These are phyloP conservation scores for Dendrothele bispora DNA, from an alignment of 768 basidiomycete species.

Conservation along the genomic window DNA sequence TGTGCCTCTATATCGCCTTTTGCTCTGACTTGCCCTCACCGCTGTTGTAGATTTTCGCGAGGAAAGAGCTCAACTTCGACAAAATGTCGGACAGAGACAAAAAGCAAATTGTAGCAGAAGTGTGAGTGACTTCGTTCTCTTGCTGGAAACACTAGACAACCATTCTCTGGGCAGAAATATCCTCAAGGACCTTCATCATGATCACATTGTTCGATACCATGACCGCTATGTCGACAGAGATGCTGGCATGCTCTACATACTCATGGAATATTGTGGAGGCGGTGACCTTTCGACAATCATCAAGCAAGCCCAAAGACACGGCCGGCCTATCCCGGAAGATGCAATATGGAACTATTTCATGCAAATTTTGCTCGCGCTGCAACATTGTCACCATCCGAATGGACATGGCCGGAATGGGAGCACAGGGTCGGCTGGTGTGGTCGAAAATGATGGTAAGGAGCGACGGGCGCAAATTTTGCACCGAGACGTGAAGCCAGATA, in stretches of 20 bases:
- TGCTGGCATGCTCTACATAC: slow-evolving; percentile 87
- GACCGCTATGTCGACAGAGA: slow-evolving; percentile 92
- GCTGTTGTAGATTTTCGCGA: slow-evolving; percentile 67
- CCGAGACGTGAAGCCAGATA: slow-evolving; percentile 96
- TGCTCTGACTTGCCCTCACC: slow-evolving; percentile 1
- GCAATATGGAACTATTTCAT: slow-evolving; percentile 95
- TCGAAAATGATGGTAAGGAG: slow-evolving; percentile 45
- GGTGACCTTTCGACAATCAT: slow-evolving; percentile 92
- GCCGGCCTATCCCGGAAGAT: slow-evolving; percentile 83
- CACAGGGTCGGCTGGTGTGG: slow-evolving; percentile 24
- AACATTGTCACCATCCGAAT: slow-evolving; percentile 89
- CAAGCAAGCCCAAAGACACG: slow-evolving; percentile 69
- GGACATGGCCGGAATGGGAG: slow-evolving; percentile 50
- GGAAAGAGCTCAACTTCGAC: slow-evolving; percentile 97
- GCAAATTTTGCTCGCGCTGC: slow-evolving; percentile 86
- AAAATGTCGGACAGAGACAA: slow-evolving; percentile 95
- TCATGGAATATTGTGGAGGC: slow-evolving; percentile 99
- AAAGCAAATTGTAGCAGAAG: slow-evolving; percentile 97
- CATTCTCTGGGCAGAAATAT: slow-evolving; percentile 79
- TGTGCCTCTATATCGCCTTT: slow-evolving; percentile 25
- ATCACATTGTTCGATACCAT: slow-evolving; percentile 94
- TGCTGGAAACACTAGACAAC: not conserved
- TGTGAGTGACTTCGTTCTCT: slow-evolving; percentile 55
- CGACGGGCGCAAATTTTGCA: slow-evolving; percentile 81
- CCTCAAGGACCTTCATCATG: slow-evolving; percentile 91